phyloP scores from a whole-genome alignment of 2,329 filamentous ascomycete genomes.

The Colletotrichum sp. region DNA sequence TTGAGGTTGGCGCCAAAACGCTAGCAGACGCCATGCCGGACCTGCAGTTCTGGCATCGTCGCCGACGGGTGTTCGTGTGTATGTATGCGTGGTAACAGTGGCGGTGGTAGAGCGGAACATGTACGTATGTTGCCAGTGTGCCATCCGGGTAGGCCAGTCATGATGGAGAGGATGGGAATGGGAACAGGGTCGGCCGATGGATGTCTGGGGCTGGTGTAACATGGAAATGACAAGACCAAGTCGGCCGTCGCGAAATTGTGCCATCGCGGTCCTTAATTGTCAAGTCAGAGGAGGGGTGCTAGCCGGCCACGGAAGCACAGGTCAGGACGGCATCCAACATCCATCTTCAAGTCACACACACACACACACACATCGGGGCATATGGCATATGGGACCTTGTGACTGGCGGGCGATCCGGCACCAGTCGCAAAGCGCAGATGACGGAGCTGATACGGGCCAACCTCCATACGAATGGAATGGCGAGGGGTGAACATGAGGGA shows the following conservation, averaged over 20 bases:
- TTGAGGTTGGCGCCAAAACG: conserved; percentile 1
- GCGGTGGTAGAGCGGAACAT: neutral
- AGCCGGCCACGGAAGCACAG: neutral
- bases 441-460: neutral
- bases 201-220: conserved; percentile 9
- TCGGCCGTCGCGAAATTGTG: neutral
- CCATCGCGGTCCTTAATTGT: conserved; percentile 15
- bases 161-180: neutral
- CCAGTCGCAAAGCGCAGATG: neutral
- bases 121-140: neutral
- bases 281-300: neutral
- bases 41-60: conserved; percentile 15
- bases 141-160: conserved; percentile 11
- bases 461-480: neutral
- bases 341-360: neutral
- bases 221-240: neutral
- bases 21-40: conserved; percentile 17
- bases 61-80: neutral
- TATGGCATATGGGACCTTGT: neutral
- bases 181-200: neutral
- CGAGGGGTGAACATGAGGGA: neutral
- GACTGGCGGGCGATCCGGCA: neutral
- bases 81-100: neutral
- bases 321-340: neutral
- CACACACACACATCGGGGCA: neutral